Evolutionary conservation across 1,284 basidiomycete species (phyloP), one percentile per base, ranked within the genome.

Genomic region (Naganishia albida): DNA sequence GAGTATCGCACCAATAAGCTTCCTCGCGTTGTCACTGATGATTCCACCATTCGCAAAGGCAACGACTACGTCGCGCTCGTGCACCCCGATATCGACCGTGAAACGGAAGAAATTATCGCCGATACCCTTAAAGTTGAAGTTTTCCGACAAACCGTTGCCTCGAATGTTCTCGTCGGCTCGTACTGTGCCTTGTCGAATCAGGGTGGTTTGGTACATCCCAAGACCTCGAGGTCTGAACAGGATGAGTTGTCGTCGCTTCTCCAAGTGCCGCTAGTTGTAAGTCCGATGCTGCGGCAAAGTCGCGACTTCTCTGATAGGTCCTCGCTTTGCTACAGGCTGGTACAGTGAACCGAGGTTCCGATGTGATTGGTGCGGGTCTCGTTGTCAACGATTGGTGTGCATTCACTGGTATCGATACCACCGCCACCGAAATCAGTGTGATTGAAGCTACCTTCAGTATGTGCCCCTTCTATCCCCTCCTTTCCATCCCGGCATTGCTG

Each of bases 301-400:
- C 66, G 68, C 26, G 43, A 48, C 40, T 20, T 49, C 12, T 20
- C n/a, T 48, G 34, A 51, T 18, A 34, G 64, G 1, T 28, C 23
- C 46, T 16, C 38, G 15, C 39, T 25, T 26, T 56, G 18, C 62
- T 38, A 26, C 69, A 93, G 90, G 93, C 96, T 48, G 95, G 96
- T 42, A 98, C 96, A 4, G 92, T 99, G 63, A 99, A 99, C 81
- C 89, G 96, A 75, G 95, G 95, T 73, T 96, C 93, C 55, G 94
- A 98, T 73, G 91, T 99, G 49, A 89, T 99, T 72, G 96, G 96
- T 55, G 96, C 95, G 7, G 96, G 96, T 26, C 83, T 99, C 56
- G 91, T 99, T 64, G 96, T 98, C 67, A 99, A 99, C 76, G 94
- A 99, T 79, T 99, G 94, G 93, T 93, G 90, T 81, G 95, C 96